Evolutionary conservation across 306 rosid genomes (phyloP), one percentile per base, ranked within the genome.

Genomic region (Cyamopsis tetragonoloba): DNA sequence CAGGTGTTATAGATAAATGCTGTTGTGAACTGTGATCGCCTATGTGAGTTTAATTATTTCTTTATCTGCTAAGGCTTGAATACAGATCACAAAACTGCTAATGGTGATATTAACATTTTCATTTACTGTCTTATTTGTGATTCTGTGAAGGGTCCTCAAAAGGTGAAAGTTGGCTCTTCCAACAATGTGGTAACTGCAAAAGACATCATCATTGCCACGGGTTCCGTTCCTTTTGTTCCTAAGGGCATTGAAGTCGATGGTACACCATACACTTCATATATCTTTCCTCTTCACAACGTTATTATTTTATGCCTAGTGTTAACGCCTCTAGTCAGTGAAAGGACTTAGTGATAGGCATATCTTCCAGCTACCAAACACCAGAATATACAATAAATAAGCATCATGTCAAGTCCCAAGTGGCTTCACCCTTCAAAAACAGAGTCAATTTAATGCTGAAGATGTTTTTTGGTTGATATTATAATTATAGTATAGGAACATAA

Each of bases 231-330:
- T 32, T 89, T 89, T 18, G 93, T 89, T 80, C 93, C 96, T 3
- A 89, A 84, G 84, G 96, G 93, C 74, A 81, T 87, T 75, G 96
- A 89, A 81, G 93, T 89, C 17, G 98, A 91, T 67, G 98, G 96
- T 91, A 83, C 32, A 8, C 47, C 41, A 0, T 12, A 63, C 2
- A 10, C 72, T 42, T 18, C 72, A 49, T 54, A 13, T 57, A 18
- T 66, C 42, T 65, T 44, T 60, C 37, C 37, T 68, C 54, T 55
- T 30, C 38, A 5, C 28, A 26, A 2, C 53, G 39, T 34, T 24
- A 27, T 55, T 34, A 18, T 51, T 53, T 67, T 49, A 41, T 71
- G n/a, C n/a, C n/a, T n/a, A n/a, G n/a, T n/a, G 26, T 51, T 64
- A 20, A 18, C 9, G n/a, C 38, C 58, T 64, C 14, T 11, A 27